Evolutionary conservation across 176 grass and related monocot genomes (phyloP), one percentile per base, ranked within the genome.

Genomic region (Avena eriantha): DNA sequence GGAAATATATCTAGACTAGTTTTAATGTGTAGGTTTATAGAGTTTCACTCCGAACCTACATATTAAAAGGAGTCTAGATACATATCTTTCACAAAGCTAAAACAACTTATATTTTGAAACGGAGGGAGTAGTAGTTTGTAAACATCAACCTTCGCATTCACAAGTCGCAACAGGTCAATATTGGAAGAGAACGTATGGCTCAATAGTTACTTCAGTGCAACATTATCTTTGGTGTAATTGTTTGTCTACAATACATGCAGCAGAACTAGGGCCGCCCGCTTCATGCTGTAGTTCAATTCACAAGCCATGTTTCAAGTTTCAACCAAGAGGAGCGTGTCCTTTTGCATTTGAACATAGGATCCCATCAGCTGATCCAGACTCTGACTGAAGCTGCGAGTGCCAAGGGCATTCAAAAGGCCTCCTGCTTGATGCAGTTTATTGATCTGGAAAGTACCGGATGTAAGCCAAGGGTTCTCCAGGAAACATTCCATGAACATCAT

Each of bases 161-260:
- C 39, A 41, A 41, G 39, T 61, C 19, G 23, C 54, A 84, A 63
- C 3, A 23, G 31, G 29, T 33, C 45, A 53, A 50, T 48, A n/a
- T 71, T 71, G 43, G 67, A 69, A 69, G 54, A 56, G 54, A 21
- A 10, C 34, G 9, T 71, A 43, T 76, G 16, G 46, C 23, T 75
- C 48, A 51, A 31, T 75, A 50, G 8, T 75, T 75, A 74, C 36
- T 72, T 43, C 36, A 72, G 19, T n/a, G 7, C 69, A 76, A 51
- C 8, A 31, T 51, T 76, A 31, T 33, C 1, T 51, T 29, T 31
- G 4, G 72, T 29, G 4, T 54, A 54, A 76, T 18, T 54, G 18
- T 39, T 78, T 41, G 54, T 79, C 33, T 24, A 41, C 15, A 80
- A 80, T 80, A 64, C 57, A 64, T 63, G 58, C 78, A 80, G 63